Base-by-base conservation (phyloP, 768 basidiomycete species). In the Boletellus sp. region DNA sequence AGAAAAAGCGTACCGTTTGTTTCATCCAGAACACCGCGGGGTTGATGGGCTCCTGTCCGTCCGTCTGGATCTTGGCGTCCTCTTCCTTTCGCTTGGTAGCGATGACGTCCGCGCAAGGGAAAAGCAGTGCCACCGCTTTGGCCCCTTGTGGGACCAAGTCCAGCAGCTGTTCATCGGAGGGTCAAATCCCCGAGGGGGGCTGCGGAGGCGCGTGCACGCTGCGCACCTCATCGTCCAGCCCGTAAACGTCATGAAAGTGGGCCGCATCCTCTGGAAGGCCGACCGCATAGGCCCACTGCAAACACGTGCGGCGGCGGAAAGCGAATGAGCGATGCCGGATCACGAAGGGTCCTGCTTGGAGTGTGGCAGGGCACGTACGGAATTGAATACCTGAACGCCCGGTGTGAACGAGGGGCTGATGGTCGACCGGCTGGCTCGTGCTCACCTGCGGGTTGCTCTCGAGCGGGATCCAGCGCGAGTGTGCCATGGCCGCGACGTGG, bases 61-160 rank as follows among this genome's bases (percentile, higher is more conserved):
- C 73, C 13, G 65, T 67, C 23, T 67, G 67, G 42, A 88, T 77
- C 56, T 66, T 63, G 37, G 68, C 69, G 55, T 93, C 90, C 53
- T 92, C 88, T 39, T 72, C 70, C 36, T 73, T 72, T 37, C 83
- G 73, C 37, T 72, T 77, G 19, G 64, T 52, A n/a, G 80, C 78
- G 11, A 81, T 66, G 16, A 66, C 66, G 1, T 79, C 78, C 0
- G 76, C 66, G 47, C 81, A 75, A 4, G 94, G 94, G 69, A 95
- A 98, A 20, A 96, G 77, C 6, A 98, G 72, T 7, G 95, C 71
- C 9, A 96, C 79, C 0, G 94, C 94, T 61, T 87, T 86, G 28
- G 87, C 87, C 0, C 88, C 92, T 54, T 75, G 65, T 0, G 86
- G 74, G 0, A 94, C 84, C 62, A 90, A 74, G 0, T 50, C 69